Base-by-base conservation (phyloP, 2,329 filamentous ascomycete species). In the Rhynchosporium agropyri region DNA sequence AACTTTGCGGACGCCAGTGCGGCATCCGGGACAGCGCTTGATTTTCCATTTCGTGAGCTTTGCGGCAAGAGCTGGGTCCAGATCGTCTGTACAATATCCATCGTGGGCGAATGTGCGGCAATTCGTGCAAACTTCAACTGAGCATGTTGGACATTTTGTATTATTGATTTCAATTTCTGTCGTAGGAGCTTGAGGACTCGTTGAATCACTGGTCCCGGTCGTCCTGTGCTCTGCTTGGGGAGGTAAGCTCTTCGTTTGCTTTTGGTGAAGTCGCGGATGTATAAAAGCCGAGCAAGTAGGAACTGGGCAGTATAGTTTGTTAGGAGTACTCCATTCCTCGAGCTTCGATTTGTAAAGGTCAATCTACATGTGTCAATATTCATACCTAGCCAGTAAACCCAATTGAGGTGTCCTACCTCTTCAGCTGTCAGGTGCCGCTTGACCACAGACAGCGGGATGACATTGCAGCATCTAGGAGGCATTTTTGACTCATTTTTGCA, bases 1-100 rank as follows among this genome's bases (percentile, higher is more conserved):
- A 77, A 82, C 80, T 59, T 76, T 76, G 65, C 76, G 76, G 15
- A 83, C 71, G 8, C 77, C 81, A n/a, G 78, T 74, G 1, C 76
- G 74, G 64, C 81, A 83, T 60, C 78, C 78, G 0, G 81, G 81
- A 60, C 81, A 84, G 8, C 76, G 74, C 69, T 81, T 83, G 69
- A 81, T 79, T 3, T 79, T 77, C 73, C 77, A 81, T 48, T 70
- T 73, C 54, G 74, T 72, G 2, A 83, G 71, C 40, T 79, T 68
- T 5, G 56, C 61, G 33, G 74, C 72, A 3, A 75, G 31, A 51
- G 73, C 72, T 4, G 73, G 67, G 20, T 79, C 75, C 28, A 76
- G 62, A 38, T 77, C 76, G 4, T 74, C 70, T 43, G 72, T 72
- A 66, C 79, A 80, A 42, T 73, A 72, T 7, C 70, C 67, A 13